phyloP scores from a whole-genome alignment of 2,329 filamentous ascomycete genomes.

The Periconia sp. region DNA sequence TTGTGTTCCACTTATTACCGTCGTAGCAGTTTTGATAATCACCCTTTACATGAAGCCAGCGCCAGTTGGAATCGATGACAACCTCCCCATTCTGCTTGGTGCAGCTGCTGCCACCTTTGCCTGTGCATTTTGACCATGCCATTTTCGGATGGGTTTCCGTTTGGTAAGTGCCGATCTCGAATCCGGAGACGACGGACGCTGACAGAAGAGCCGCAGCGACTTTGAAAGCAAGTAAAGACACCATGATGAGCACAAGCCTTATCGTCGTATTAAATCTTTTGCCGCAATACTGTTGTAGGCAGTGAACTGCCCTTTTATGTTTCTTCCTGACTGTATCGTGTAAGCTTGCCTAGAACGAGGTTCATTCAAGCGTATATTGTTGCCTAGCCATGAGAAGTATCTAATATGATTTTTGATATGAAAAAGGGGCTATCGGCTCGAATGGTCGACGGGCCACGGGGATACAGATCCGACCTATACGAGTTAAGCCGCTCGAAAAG shows the following conservation, averaged over 20 bases:
- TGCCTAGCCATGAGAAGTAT: constrained; percentile 4
- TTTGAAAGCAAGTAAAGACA: constrained; percentile 24
- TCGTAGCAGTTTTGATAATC: constrained; percentile 39
- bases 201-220: constrained; percentile 31
- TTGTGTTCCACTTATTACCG: no score
- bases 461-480: constrained; percentile 22
- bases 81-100: constrained; percentile 27
- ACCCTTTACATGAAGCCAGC: constrained; percentile 49
- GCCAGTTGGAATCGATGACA: constrained; percentile 52
- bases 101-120: constrained; percentile 33
- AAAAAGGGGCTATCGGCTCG: constrained; percentile 20
- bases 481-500: constrained; percentile 5
- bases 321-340: background rate
- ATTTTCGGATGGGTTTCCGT: constrained; percentile 49
- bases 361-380: constrained; percentile 18
- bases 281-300: background rate
- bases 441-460: constrained; percentile 22
- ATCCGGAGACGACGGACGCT: constrained; percentile 32
- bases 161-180: constrained; percentile 44
- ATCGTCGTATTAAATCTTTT: background rate
- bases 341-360: background rate
- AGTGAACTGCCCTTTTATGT: constrained; percentile 16
- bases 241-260: no score
- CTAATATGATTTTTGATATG: constrained; percentile 17
- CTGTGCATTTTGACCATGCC: constrained; percentile 45